A percentile compares a stretch with the other conserved stretches of the same genome.
Evolutionary conservation across 768 basidiomycete species (phyloP).

Genomic region (Lactarius indigo): DNA sequence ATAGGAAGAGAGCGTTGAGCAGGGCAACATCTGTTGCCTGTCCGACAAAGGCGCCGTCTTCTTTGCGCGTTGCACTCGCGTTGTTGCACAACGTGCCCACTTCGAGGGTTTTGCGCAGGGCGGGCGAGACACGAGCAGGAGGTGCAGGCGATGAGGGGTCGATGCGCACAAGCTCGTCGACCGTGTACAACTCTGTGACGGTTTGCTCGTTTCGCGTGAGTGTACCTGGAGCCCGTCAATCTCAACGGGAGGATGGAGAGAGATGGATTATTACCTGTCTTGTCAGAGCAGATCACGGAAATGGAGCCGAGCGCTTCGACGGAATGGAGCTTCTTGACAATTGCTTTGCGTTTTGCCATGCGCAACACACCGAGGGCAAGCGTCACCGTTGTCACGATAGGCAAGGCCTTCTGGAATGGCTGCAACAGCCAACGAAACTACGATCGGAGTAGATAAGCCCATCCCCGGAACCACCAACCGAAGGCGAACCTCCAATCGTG

Average conservation of each 20-base stretch:
- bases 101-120: slow-evolving; percentile 70
- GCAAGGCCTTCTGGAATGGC: slow-evolving; percentile 97
- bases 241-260: not conserved
- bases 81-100: slow-evolving; percentile 92
- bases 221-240: slow-evolving; percentile 50
- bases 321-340: slow-evolving; percentile 94
- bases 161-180: slow-evolving; percentile 74
- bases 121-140: slow-evolving; percentile 49
- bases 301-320: slow-evolving; percentile 93
- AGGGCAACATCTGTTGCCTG: slow-evolving; percentile 94
- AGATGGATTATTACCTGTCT: slow-evolving; percentile 63
- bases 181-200: slow-evolving; percentile 81
- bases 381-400: slow-evolving; percentile 96
- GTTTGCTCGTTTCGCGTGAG: slow-evolving; percentile 96
- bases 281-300: slow-evolving; percentile 97
- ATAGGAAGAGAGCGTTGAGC: slow-evolving; percentile 68
- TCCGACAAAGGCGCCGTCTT: slow-evolving; percentile 72
- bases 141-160: slow-evolving; percentile 48
- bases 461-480: not conserved
- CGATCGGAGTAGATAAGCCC: slow-evolving; percentile 20
- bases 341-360: slow-evolving; percentile 93
- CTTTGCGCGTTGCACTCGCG: slow-evolving; percentile 58
- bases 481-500: slow-evolving; percentile 84
- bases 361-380: slow-evolving; percentile 90
- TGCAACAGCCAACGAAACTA: slow-evolving; percentile 96